These are phyloP conservation scores for Colletotrichum coccodes DNA, from an alignment of 2,329 filamentous ascomycete species.

Conservation along the genomic window DNA sequence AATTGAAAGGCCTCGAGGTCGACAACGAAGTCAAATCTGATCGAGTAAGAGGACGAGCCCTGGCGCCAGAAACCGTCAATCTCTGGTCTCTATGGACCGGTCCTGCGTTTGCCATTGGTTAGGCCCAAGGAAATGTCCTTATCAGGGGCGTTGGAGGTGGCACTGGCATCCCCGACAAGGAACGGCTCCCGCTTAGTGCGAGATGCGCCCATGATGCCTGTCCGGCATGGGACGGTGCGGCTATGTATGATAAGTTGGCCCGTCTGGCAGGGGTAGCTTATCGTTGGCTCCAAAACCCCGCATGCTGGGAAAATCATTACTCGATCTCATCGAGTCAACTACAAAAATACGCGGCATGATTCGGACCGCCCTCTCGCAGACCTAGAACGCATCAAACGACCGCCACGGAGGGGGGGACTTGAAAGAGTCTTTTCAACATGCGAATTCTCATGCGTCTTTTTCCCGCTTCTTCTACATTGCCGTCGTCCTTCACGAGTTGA, in stretches of 20 bases:
- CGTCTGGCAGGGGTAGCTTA: constrained; percentile 30
- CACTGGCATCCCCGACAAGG: constrained; percentile 8
- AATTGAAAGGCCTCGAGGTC: neutral
- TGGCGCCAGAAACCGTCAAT: constrained; percentile 1
- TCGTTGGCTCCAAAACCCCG: constrained; percentile 29
- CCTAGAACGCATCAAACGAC: neutral
- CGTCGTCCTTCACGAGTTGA: neutral
- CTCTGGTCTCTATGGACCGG: neutral
- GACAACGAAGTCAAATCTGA: constrained; percentile 29
- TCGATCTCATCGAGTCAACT: constrained; percentile 39
- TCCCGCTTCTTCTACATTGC: neutral
- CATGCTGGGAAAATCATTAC: constrained; percentile 39
- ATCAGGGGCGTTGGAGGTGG: constrained; percentile 17
- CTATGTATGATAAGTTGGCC: constrained; percentile 23
- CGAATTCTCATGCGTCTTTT: neutral
- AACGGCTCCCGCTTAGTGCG: constrained; percentile 16
- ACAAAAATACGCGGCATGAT: constrained; percentile 11
- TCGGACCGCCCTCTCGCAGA: neutral
- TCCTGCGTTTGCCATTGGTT: constrained; percentile 9
- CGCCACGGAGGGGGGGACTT: neutral
- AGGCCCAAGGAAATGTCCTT: constrained; percentile 16
- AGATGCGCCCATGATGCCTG: neutral
- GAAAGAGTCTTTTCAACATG: neutral
- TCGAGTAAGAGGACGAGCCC: constrained; percentile 27
- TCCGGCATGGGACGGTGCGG: constrained; percentile 28